These are phyloP conservation scores for Drechslerella dactyloides DNA, from an alignment of 2,329 filamentous ascomycete species.

Conservation along the genomic window DNA sequence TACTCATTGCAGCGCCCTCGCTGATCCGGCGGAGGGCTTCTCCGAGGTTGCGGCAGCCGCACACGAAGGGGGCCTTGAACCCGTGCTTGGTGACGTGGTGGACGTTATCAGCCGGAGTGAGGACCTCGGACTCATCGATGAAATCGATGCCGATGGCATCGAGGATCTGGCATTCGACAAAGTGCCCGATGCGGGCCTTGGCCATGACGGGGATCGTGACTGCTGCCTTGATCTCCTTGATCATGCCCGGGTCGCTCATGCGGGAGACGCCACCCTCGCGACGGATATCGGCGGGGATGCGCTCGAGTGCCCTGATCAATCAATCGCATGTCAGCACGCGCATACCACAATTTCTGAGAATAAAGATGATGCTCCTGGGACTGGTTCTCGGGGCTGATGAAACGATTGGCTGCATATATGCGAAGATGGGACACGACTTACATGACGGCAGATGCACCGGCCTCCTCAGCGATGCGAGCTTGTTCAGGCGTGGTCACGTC, in stretches of 20 bases:
- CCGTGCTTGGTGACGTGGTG: slow-evolving; percentile 89
- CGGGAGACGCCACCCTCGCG: slow-evolving; percentile 89
- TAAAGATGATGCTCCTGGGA: too few relatives aligned
- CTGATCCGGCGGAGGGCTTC: slow-evolving; percentile 89
- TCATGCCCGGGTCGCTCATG: slow-evolving; percentile 95
- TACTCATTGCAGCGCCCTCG: slow-evolving; percentile 92
- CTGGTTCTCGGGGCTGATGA: neutral
- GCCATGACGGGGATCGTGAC: slow-evolving; percentile 99
- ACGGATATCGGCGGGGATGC: slow-evolving; percentile 94
- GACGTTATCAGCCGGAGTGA: slow-evolving; percentile 88
- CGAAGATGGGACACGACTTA: slow-evolving; percentile 8
- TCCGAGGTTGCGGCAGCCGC: slow-evolving; percentile 90
- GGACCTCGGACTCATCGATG: slow-evolving; percentile 94
- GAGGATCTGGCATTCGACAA: slow-evolving; percentile 97
- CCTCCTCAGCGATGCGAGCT: slow-evolving; percentile 95
- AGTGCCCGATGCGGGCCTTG: slow-evolving; percentile 96
- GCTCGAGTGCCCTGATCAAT: slow-evolving; percentile 73
- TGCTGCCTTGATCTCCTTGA: slow-evolving; percentile 90
- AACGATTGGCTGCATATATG: neutral
- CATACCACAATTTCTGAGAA: neutral
- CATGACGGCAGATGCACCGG: slow-evolving; percentile 96
- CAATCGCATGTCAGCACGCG: neutral
- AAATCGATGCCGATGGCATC: slow-evolving; percentile 95
- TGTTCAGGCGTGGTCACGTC: slow-evolving; percentile 93
- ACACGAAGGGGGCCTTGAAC: slow-evolving; percentile 89